These are phyloP conservation scores for Eutrema salsugineum DNA, from an alignment of 441 rosid species.

Conservation along the genomic window DNA sequence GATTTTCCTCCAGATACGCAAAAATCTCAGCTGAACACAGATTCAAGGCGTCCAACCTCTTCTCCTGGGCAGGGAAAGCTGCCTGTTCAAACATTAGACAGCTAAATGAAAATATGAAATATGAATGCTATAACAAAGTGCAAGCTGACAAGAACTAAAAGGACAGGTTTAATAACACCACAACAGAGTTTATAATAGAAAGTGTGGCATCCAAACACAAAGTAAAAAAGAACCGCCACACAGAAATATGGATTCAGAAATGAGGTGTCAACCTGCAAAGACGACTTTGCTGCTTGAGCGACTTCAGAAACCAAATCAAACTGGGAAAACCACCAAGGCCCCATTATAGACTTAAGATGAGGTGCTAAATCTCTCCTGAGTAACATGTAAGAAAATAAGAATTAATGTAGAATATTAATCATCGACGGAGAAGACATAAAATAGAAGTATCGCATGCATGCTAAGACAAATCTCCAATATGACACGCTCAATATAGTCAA, in stretches of 20 bases:
- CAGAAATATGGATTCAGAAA: slow-evolving; percentile 14
- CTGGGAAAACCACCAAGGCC: slow-evolving; percentile 99
- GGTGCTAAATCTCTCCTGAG: slow-evolving; percentile 92
- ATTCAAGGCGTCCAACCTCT: slow-evolving; percentile 87
- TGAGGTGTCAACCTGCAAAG: slow-evolving; percentile 66
- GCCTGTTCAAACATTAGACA: slow-evolving; percentile 50
- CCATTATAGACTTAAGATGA: slow-evolving; percentile 85
- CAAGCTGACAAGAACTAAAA: background rate
- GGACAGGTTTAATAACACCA: slow-evolving; percentile 1
- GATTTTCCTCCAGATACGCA: slow-evolving; percentile 87
- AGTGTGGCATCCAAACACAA: slow-evolving; percentile 12
- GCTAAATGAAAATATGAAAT: slow-evolving; percentile 17
- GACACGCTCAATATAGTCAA: background rate
- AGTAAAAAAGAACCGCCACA: background rate
- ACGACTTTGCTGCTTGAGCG: slow-evolving; percentile 82
- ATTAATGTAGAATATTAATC: slow-evolving; percentile 7
- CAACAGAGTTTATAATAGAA: background rate
- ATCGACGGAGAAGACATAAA: background rate
- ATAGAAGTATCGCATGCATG: background rate
- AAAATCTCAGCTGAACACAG: slow-evolving; percentile 73
- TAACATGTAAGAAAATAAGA: slow-evolving; percentile 23
- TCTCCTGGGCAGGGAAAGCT: slow-evolving; percentile 92
- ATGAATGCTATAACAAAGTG: background rate
- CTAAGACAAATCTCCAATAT: slow-evolving; percentile 2
- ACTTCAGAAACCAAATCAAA: slow-evolving; percentile 89